phyloP scores from a whole-genome alignment of 768 basidiomycete genomes.

The Trametes meyenii region DNA sequence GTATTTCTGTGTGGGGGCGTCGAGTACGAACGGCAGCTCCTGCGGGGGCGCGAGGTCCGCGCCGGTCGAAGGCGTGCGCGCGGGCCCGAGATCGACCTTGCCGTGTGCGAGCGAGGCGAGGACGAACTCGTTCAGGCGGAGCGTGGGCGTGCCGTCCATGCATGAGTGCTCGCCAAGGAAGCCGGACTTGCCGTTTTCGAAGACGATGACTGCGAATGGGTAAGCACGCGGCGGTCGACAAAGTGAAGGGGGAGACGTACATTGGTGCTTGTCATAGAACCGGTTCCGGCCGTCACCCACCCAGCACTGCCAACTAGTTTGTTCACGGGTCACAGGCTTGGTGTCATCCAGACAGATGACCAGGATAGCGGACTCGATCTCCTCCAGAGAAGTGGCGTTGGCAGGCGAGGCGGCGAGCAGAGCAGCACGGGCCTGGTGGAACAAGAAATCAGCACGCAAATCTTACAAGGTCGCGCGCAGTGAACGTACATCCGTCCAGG shows the following conservation, averaged over 20 bases:
- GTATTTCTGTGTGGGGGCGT: conserved; percentile 51
- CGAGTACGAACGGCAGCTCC: conserved; percentile 74
- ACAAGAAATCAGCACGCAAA: neutral
- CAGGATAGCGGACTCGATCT: conserved; percentile 90
- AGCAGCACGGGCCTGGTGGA: conserved; percentile 52
- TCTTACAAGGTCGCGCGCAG: neutral
- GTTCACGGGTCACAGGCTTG: conserved; percentile 78
- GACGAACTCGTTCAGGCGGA: conserved; percentile 94
- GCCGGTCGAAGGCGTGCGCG: conserved; percentile 39
- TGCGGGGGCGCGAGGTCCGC: conserved; percentile 53
- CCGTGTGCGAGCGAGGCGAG: conserved; percentile 71
- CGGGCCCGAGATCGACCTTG: conserved; percentile 76
- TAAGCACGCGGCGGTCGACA: neutral
- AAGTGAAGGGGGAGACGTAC: conserved; percentile 47
- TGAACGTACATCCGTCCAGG: conserved; percentile 79
- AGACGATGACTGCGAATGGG: conserved; percentile 74
- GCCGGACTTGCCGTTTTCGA: conserved; percentile 91
- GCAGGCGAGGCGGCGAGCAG: conserved; percentile 62
- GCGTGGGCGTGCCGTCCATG: conserved; percentile 94
- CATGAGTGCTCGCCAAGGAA: conserved; percentile 90
- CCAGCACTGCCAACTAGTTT: conserved; percentile 83
- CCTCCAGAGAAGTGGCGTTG: conserved; percentile 70
- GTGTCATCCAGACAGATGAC: conserved; percentile 85
- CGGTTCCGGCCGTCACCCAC: conserved; percentile 88
- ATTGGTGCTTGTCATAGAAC: conserved; percentile 96